Evolutionary conservation across 108 stramenopile genomes (phyloP), one percentile per base, ranked within the genome.

Genomic region (Cyclotella distinguenda): DNA sequence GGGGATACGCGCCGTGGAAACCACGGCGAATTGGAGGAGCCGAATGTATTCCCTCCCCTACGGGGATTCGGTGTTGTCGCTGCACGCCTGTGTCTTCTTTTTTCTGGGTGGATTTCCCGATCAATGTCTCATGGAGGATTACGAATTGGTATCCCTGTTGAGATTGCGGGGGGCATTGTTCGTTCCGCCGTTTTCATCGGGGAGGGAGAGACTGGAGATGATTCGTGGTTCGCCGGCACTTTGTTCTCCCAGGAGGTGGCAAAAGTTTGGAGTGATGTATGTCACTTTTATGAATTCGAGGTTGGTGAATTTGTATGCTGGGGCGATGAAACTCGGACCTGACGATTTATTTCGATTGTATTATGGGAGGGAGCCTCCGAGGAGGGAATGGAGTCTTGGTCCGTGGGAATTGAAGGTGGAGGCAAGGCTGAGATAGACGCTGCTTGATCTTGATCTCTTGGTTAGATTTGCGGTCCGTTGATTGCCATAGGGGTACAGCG

Each of bases 51-150:
- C 79, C 18, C 73, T 92, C n/a, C 90, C 90, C 0, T 95, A 95
- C 60, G 95, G 95, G 18, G 95, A 95, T 82, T 87, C 87, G 60
- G 73, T 69, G 26, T 55, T 95, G 22, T 81, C 87, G 36, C n/a
- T 95, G 23, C 88, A 87, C n/a, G 60, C 78, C 8, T 31, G 58
- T 48, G 65, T 87, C 5, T 90, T 95, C 64, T 23, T 78, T 15
- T 82, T 70, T 47, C 25, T 95, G 1, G 91, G 95, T 19, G 95
- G 95, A 18, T 93, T 84, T 66, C 95, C 91, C 8, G 79, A 90
- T 54, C 86, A 91, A 63, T 84, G 86, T 33, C 42, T 95, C 10
- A 90, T 95, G 90, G 95, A 95, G 68, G 95, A 95, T 72, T 95
- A 86, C 60, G 94, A 88, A 47, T 54, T 95, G 44, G 77, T 95